Percentiles rank a stretch among this genome's conserved stretches.
phyloP scores from a whole-genome alignment of 441 rosid species.

The Dalechampia spathulata region DNA sequence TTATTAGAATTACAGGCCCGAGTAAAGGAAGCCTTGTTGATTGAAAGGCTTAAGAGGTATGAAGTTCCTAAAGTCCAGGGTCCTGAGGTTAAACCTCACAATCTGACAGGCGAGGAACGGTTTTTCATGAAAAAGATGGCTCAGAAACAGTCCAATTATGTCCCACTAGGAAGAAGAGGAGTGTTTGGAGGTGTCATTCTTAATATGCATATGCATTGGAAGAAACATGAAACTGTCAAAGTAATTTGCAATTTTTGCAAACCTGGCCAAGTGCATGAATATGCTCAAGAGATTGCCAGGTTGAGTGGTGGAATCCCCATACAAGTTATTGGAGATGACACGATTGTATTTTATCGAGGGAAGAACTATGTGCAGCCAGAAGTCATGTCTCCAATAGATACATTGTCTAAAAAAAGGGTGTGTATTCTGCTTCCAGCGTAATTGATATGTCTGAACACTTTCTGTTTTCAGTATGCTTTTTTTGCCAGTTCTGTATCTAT shows the following conservation, averaged over 20 bases:
- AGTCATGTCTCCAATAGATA: constrained; percentile 86
- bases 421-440: constrained; percentile 6
- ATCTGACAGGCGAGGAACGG: constrained; percentile 83
- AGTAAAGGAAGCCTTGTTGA: constrained; percentile 72
- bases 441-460: neutral
- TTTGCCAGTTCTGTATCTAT: no score
- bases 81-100: constrained; percentile 69
- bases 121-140: constrained; percentile 79
- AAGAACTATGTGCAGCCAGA: constrained; percentile 87
- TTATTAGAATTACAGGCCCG: constrained; percentile 43
- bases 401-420: constrained; percentile 81
- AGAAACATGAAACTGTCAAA: constrained; percentile 86
- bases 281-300: constrained; percentile 71
- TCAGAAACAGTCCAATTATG: constrained; percentile 82
- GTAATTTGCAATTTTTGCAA: constrained; percentile 78
- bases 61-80: constrained; percentile 81
- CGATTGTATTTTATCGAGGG: constrained; percentile 79
- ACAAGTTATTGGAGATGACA: constrained; percentile 63
- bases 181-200: constrained; percentile 84
- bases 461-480: neutral
- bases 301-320: constrained; percentile 87
- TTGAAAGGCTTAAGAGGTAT: constrained; percentile 74
- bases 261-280: constrained; percentile 68
- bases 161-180: constrained; percentile 51
- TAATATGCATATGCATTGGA: constrained; percentile 94